Percentiles rank a stretch among this genome's conserved stretches.
phyloP scores from a whole-genome alignment of 768 basidiomycete species.

The Pulveroboletus sp. region DNA sequence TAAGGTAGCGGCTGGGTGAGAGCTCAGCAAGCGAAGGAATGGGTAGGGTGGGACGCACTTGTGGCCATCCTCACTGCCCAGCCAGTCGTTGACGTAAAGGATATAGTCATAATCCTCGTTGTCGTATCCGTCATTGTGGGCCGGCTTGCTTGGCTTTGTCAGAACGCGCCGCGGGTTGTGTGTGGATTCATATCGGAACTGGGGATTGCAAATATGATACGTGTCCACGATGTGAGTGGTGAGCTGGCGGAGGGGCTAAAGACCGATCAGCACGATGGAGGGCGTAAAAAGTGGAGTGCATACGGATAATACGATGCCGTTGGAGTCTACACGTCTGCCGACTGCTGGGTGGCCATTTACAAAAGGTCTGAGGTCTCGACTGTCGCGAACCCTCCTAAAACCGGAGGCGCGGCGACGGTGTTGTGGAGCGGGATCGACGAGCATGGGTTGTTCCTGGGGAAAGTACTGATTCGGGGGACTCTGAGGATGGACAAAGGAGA shows the following conservation, averaged over 20 bases:
- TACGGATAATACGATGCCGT: conserved; percentile 78
- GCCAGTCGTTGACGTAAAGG: conserved; percentile 96
- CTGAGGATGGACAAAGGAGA: conserved; percentile 59
- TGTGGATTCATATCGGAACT: conserved; percentile 90
- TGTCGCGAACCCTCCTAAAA: conserved; percentile 73
- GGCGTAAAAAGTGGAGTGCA: conserved; percentile 31
- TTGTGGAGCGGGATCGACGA: conserved; percentile 53
- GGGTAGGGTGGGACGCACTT: conserved; percentile 55
- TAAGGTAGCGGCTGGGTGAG: conserved; percentile 69
- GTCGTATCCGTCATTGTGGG: conserved; percentile 95
- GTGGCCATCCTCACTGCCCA: conserved; percentile 92
- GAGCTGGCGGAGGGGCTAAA: conserved; percentile 58
- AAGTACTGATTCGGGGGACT: conserved; percentile 53
- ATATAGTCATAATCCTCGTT: conserved; percentile 99
- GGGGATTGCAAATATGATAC: conserved; percentile 90
- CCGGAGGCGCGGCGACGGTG: conserved; percentile 70
- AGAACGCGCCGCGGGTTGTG: conserved; percentile 95
- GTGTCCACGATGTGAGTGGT: conserved; percentile 88
- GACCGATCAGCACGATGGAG: conserved; percentile 9
- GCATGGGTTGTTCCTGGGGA: conserved; percentile 65
- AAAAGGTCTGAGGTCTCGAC: conserved; percentile 73
- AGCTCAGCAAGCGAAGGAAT: conserved; percentile 5
- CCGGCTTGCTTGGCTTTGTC: conserved; percentile 95
- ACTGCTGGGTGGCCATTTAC: conserved; percentile 56
- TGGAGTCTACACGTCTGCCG: conserved; percentile 74